Evolutionary conservation across 495 filamentous ascomycete species (phyloP).

Genomic region (Hypomontagnella submonticulosa): DNA sequence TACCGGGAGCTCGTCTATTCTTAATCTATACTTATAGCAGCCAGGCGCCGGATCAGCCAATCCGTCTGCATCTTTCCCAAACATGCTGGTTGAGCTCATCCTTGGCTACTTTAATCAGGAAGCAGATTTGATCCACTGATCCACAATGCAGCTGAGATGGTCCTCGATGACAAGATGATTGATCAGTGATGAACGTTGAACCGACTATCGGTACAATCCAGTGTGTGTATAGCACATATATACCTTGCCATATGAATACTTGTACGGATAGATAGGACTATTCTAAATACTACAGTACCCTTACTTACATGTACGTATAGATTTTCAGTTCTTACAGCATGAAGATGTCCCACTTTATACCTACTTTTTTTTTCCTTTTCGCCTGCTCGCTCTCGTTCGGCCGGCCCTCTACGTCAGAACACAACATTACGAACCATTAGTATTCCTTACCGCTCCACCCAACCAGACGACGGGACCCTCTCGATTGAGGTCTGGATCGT

Average conservation of each 20-base stretch:
- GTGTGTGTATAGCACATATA: conserved; percentile 6
- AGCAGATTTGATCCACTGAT: conserved; percentile 42
- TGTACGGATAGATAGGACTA: neutral
- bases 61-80: conserved; percentile 30
- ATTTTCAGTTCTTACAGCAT: conserved; percentile 39
- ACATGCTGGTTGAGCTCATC: conserved; percentile 34
- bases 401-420: conserved; percentile 39
- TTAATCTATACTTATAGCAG: conserved; percentile 39
- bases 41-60: conserved; percentile 38
- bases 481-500: conserved; percentile 43
- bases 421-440: conserved; percentile 40
- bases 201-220: conserved; percentile 5
- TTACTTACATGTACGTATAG: neutral
- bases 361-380: conserved; percentile 15
- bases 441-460: conserved; percentile 41
- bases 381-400: conserved; percentile 4
- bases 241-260: too few species aligned
- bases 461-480: conserved; percentile 36
- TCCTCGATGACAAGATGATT: conserved; percentile 41
- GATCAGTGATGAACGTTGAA: conserved; percentile 35
- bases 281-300: neutral
- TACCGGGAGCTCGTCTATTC: conserved; percentile 45
- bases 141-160: conserved; percentile 41
- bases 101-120: conserved; percentile 37
- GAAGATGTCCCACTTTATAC: conserved; percentile 35